Conservation (phyloP, 2,329 filamentous ascomycete species). For the Colletotrichum falcatum region DNA sequence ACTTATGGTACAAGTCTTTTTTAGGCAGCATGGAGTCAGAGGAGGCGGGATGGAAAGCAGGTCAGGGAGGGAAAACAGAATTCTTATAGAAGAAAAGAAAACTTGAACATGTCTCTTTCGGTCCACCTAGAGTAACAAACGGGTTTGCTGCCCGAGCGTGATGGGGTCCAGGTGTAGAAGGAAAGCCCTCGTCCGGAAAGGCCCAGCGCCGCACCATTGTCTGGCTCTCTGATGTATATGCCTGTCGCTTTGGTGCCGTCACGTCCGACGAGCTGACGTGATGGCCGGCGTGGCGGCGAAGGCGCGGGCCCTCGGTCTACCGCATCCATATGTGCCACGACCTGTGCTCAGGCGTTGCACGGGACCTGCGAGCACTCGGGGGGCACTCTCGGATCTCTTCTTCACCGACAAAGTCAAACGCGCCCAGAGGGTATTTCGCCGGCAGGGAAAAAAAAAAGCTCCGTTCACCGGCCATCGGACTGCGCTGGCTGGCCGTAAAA, state of each 20-base stretch:
- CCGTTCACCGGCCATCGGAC: no score
- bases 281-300: background rate
- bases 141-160: background rate
- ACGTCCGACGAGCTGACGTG: background rate
- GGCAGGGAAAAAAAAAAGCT: no score
- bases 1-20: background rate
- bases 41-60: background rate
- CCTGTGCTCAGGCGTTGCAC: no score
- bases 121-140: background rate
- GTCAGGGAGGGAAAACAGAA: no score
- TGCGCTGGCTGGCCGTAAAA: no score
- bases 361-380: no score
- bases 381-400: no score
- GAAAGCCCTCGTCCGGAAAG: background rate
- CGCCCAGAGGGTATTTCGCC: no score
- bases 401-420: no score
- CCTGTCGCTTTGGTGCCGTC: no score
- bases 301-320: background rate
- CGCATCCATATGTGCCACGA: background rate
- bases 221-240: background rate
- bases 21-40: constrained; percentile 23
- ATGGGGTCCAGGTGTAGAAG: background rate
- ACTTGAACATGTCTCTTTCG: background rate
- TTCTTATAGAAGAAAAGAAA: background rate
- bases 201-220: background rate